Evolutionary conservation across 495 filamentous ascomycete species (phyloP).

Genomic region (Cercophora sp.): DNA sequence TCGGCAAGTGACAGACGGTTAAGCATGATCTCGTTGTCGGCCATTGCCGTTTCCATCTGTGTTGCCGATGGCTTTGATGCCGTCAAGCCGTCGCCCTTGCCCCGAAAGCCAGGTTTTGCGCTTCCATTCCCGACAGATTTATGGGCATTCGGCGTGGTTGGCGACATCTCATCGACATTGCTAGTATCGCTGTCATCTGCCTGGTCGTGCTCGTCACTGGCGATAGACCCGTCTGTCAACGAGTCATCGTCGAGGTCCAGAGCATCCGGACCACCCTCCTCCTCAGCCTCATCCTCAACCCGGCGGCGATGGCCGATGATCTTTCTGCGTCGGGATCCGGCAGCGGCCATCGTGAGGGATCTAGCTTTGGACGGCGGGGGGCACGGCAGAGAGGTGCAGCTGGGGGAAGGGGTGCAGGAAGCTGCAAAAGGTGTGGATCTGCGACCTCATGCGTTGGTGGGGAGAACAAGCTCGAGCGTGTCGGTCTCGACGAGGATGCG

Average conservation of each 20-base stretch:
- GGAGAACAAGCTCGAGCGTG: too few relatives aligned
- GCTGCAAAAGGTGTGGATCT: slow-evolving; percentile 20
- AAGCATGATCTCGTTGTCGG: slow-evolving; percentile 86
- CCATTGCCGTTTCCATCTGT: slow-evolving; percentile 32
- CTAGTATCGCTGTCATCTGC: slow-evolving; percentile 79
- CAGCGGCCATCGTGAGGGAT: slow-evolving; percentile 27
- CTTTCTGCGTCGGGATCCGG: slow-evolving; percentile 58
- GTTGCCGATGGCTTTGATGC: slow-evolving; percentile 36
- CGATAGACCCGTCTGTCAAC: slow-evolving; percentile 72
- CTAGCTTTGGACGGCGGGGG: slow-evolving; percentile 10
- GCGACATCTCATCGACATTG: slow-evolving; percentile 56
- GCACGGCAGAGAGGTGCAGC: slow-evolving; percentile 16
- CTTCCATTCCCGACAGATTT: slow-evolving; percentile 33
- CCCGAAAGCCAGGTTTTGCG: slow-evolving; percentile 39
- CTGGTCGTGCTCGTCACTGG: slow-evolving; percentile 69
- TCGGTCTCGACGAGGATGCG: too few relatives aligned
- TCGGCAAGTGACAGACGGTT: slow-evolving; percentile 71
- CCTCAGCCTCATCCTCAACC: slow-evolving; percentile 75
- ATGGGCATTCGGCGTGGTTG: slow-evolving; percentile 41
- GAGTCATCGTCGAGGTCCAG: slow-evolving; percentile 77
- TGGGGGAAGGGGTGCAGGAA: slow-evolving; percentile 21
- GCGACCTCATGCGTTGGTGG: slow-evolving; percentile 24
- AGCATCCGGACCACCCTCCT: slow-evolving; percentile 62
- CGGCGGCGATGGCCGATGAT: slow-evolving; percentile 71
- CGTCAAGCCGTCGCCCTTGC: slow-evolving; percentile 28